Base-by-base conservation (phyloP, 2,329 filamentous ascomycete genomes). In the Sodiomyces alkalinus region DNA sequence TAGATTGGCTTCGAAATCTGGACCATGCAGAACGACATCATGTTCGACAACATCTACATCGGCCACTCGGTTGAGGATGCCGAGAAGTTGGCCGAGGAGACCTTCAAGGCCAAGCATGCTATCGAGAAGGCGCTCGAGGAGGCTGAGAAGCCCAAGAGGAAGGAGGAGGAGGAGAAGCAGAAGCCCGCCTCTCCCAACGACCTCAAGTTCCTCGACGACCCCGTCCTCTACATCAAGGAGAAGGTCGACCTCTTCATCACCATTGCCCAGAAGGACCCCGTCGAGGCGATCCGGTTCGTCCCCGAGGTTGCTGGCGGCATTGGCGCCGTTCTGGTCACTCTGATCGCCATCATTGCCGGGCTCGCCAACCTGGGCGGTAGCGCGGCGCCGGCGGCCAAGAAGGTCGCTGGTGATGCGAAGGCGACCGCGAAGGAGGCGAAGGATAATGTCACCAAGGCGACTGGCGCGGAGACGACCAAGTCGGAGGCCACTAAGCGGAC, bases 41-140 rank as follows among this genome's bases (percentile, higher is more conserved):
- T 94, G 47, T 96, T 98, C 48, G 83, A 96, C 74, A 98, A 98
- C 76, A 92, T 98, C 68, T 98, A 96, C 73, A 85, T 98, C 53
- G 90, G 90, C 39, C 90, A 98, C 74, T 96, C 87, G 13, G 55
- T 90, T 43, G 83, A 83, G 50, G 90, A 98, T 43, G 90, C 90
- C 37, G 74, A 80, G 56, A 80, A 86, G 62, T 67, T 98, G 49
- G 80, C 83, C 45, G 68, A 79, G 40, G 82, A 93, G 69, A 82
- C 83, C 31, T 98, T 86, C 56, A 77, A 82, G 49, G 60, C 83
- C 60, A 98, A 98, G 80, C 68, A 75, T 53, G 64, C 74, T 31
- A 62, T 81, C 28, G 90, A 98, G 67, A 69, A 79, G 64, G 72
- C 77, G 26, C 66, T 81, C 42, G 80, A 90, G 52, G 71, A 80